Evolutionary conservation across 1,284 basidiomycete species (phyloP), one percentile per base, ranked within the genome.

Genomic region (Spongispora temasekensis): DNA sequence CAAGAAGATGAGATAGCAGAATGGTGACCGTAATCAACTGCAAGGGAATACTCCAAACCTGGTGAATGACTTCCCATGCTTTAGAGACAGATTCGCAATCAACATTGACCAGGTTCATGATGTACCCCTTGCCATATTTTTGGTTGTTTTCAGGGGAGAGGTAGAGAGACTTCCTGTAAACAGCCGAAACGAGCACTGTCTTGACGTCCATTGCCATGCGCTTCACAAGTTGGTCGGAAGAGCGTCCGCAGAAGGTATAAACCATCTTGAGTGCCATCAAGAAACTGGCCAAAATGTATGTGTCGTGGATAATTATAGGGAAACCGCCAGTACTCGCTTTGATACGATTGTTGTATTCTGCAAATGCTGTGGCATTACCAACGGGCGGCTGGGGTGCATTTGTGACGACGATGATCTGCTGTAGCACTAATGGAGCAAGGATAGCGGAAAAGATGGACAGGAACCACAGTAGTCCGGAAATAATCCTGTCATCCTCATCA

Each of bases 31-130:
- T 25, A 13, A 61, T 60, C 53, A 71, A 50, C 53, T 71, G 72
- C 10, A 71, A 25, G 21, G 70, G 70, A 48, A 71, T 69, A 25
- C 68, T 68, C 70, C 70, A 71, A 32, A 61, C 46, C 44, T 65
- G 72, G 56, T 71, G 71, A 46, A 60, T 53, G n/a, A 69, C 42
- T 28, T 74, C 72, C 59, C 68, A 71, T 48, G 69, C 69, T 44
- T 69, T 71, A 34, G 71, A 71, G 28, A 71, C 60, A 12, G 70
- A 71, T 48, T 71, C 70, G 37, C 61, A 69, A 60, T 71, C 70
- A 42, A 74, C 70, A 34, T 71, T 71, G 37, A 73, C 64, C 28
- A 71, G 69, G 55, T 74, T 71, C 67, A 71, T 64, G 58, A 70
- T 64, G 27, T 65, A 69, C 2, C 72, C 70, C 54, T 65, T 73